A percentile compares a stretch with the other conserved stretches of the same genome.
Conservation (phyloP, 1,284 basidiomycete species). For the Psilocybe mexicana region DNA sequence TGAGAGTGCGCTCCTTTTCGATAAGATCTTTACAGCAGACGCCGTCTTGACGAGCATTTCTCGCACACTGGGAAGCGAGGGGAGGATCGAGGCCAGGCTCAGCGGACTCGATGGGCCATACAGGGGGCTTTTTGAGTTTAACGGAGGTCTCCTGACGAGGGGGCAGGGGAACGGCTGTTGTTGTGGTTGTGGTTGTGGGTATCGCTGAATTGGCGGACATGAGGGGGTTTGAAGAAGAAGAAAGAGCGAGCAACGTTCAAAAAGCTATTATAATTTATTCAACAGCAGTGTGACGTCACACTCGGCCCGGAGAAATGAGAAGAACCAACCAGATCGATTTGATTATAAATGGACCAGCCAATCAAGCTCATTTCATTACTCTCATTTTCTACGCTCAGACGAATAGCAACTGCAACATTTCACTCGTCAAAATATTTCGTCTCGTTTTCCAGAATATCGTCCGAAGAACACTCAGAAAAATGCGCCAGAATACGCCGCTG, state of each 20-base stretch:
- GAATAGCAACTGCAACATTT: slow-evolving; percentile 1
- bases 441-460: slow-evolving; percentile 10
- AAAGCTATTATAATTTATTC: slow-evolving; percentile 6
- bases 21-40: slow-evolving; percentile 85
- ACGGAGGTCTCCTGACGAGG: slow-evolving; percentile 18
- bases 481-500: slow-evolving; percentile 1
- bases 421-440: neutral
- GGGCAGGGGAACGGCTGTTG: slow-evolving; percentile 27
- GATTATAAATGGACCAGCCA: too few species aligned
- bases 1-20: slow-evolving; percentile 74
- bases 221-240: slow-evolving; percentile 1
- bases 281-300: slow-evolving; percentile 6
- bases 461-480: neutral
- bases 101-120: slow-evolving; percentile 60
- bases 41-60: slow-evolving; percentile 54
- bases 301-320: neutral
- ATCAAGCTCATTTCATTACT: too few species aligned
- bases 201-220: slow-evolving; percentile 3
- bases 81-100: slow-evolving; percentile 42
- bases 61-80: slow-evolving; percentile 59
- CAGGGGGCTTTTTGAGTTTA: slow-evolving; percentile 44
- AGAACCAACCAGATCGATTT: neutral
- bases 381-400: neutral
- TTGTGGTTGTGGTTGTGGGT: slow-evolving; percentile 21
- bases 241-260: neutral